Conservation (phyloP, 345 rosid species). For the Citrus medica region DNA sequence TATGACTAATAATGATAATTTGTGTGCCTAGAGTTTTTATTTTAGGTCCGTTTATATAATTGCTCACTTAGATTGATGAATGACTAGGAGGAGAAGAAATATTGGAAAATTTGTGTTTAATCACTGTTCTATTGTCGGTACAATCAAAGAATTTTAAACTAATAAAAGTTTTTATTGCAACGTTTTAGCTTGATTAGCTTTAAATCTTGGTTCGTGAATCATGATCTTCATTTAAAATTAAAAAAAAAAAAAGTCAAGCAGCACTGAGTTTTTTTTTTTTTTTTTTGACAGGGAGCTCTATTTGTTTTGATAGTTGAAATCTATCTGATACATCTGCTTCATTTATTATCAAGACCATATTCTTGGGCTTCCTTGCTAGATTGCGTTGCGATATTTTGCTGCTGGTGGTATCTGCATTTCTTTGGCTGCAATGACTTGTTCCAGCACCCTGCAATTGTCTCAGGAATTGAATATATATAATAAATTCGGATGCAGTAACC, state of each 20-base stretch:
- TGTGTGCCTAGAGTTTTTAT: neutral
- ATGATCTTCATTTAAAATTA: neutral
- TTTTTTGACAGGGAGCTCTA: neutral
- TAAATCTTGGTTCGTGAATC: neutral
- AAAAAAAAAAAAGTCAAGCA: neutral
- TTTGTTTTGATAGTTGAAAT: neutral
- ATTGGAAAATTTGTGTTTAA: neutral
- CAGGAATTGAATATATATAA: slow-evolving; percentile 42
- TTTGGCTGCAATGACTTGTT: slow-evolving; percentile 42
- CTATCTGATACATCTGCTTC: neutral
- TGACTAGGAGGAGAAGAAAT: neutral
- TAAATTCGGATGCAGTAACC: slow-evolving; percentile 32
- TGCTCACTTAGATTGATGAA: neutral
- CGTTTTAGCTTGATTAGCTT: neutral
- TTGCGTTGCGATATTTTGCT: slow-evolving; percentile 9
- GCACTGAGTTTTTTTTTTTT: neutral
- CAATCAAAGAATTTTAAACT: neutral
- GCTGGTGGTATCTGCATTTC: slow-evolving; percentile 13
- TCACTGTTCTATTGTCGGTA: neutral
- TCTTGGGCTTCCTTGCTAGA: neutral
- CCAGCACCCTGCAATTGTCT: slow-evolving; percentile 48
- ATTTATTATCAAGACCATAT: neutral
- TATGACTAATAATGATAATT: neutral
- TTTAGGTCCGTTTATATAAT: neutral
- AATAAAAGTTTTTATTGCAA: neutral